Conservation (phyloP, 805 yeast species). For the Barnettozyma sp. region DNA sequence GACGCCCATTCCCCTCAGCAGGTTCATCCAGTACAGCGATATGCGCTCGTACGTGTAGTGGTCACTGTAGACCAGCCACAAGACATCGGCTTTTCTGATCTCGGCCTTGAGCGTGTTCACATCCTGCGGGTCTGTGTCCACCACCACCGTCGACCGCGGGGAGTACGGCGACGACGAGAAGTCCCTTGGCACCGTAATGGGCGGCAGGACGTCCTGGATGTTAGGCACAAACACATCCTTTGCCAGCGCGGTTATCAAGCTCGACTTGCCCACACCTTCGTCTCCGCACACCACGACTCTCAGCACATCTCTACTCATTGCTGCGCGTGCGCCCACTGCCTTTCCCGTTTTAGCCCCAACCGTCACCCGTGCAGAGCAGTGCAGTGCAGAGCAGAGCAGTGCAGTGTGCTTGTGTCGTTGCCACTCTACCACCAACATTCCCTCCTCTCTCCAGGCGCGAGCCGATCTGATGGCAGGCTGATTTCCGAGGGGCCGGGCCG, state of each 20-base stretch:
- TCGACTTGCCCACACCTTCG: slow-evolving; percentile 79
- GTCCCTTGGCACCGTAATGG: slow-evolving; percentile 75
- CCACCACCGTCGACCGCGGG: slow-evolving; percentile 58
- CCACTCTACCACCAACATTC: slow-evolving; percentile 2
- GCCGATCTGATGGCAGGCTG: too few relatives aligned
- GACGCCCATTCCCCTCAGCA: slow-evolving; percentile 87
- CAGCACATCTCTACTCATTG: slow-evolving; percentile 44
- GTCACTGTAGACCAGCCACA: slow-evolving; percentile 91
- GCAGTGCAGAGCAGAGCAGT: too few relatives aligned
- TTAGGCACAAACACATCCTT: slow-evolving; percentile 77
- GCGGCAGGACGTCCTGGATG: slow-evolving; percentile 73
- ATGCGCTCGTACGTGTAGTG: slow-evolving; percentile 92
- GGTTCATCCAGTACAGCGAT: slow-evolving; percentile 90
- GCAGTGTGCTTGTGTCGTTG: too few relatives aligned
- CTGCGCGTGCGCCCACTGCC: too few relatives aligned
- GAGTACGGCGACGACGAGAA: slow-evolving; percentile 53
- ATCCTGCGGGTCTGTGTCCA: slow-evolving; percentile 77
- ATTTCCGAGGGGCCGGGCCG: too few relatives aligned
- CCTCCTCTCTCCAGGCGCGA: background rate
- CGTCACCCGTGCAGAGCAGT: too few relatives aligned
- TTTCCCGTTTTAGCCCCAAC: too few relatives aligned
- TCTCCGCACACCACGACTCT: slow-evolving; percentile 93
- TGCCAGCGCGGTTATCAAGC: slow-evolving; percentile 70
- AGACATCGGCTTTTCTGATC: slow-evolving; percentile 79
- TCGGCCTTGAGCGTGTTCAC: slow-evolving; percentile 55